Conservation (phyloP, 192 early-diverging fungal genomes). For the Coemansia sp. region DNA sequence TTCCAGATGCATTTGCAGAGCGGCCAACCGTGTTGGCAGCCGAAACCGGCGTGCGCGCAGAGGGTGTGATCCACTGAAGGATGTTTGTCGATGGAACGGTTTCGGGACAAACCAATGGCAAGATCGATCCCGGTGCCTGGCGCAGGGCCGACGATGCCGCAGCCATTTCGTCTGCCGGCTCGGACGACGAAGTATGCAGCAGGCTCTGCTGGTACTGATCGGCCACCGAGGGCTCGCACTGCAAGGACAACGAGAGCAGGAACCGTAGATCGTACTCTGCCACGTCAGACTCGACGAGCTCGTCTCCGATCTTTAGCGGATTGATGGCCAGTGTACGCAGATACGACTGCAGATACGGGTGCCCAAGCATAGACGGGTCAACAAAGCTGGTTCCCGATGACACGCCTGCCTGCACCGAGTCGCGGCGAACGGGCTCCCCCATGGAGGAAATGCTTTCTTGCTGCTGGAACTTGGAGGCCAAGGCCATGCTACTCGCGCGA, state of each 20-base stretch:
- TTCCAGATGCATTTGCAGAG: slow-evolving; percentile 18
- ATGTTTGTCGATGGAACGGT: slow-evolving; percentile 52
- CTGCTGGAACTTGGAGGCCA: slow-evolving; percentile 39
- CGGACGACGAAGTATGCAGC: slow-evolving; percentile 1
- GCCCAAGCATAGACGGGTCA: slow-evolving; percentile 40
- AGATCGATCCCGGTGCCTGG: slow-evolving; percentile 49
- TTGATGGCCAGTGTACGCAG: slow-evolving; percentile 25
- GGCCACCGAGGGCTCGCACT: slow-evolving; percentile 48
- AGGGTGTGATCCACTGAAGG: slow-evolving; percentile 51
- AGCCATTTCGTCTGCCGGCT: slow-evolving; percentile 16
- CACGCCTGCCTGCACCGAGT: slow-evolving; percentile 10
- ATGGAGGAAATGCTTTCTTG: neutral
- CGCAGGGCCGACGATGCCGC: slow-evolving; percentile 28
- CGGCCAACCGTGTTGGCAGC: slow-evolving; percentile 18
- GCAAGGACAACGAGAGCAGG: slow-evolving; percentile 46
- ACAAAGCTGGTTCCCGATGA: neutral
- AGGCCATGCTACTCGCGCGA: slow-evolving; percentile 45
- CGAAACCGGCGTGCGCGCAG: slow-evolving; percentile 29
- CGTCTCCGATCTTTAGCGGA: slow-evolving; percentile 51
- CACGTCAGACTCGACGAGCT: slow-evolving; percentile 40
- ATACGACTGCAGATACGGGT: slow-evolving; percentile 40
- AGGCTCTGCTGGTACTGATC: slow-evolving; percentile 51
- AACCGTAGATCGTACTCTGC: slow-evolving; percentile 50
- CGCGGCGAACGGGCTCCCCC: slow-evolving; percentile 7
- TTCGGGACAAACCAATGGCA: slow-evolving; percentile 55